phyloP scores from a whole-genome alignment of 768 basidiomycete species.

The Macrolepiota dolichaula region DNA sequence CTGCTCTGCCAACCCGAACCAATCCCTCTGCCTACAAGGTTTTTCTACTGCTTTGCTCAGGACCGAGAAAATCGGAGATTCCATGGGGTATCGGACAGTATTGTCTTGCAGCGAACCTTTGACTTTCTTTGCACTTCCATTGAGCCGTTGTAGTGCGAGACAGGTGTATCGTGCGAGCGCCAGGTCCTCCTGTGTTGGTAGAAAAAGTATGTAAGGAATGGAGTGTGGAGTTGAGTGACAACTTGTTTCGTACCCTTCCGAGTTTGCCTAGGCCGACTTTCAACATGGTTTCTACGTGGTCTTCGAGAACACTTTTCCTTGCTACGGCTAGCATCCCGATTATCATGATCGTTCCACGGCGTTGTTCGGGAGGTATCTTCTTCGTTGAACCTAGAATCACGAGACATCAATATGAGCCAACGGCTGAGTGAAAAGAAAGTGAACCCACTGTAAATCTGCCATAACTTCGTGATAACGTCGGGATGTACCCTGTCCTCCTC shows the following conservation, averaged over 20 bases:
- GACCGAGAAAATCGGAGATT: conserved; percentile 79
- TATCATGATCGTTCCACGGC: conserved; percentile 93
- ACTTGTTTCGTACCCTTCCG: conserved; percentile 63
- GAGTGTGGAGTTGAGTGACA: neutral
- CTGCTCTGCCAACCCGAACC: conserved; percentile 97
- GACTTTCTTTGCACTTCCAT: conserved; percentile 94
- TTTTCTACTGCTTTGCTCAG: conserved; percentile 78
- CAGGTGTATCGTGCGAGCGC: conserved; percentile 92
- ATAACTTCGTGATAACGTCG: conserved; percentile 87
- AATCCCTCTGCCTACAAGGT: conserved; percentile 82
- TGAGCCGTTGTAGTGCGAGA: conserved; percentile 86
- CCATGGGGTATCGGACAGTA: conserved; percentile 82
- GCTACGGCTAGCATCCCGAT: conserved; percentile 96
- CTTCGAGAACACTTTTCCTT: conserved; percentile 66
- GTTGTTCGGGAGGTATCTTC: conserved; percentile 74
- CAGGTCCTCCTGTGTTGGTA: conserved; percentile 62
- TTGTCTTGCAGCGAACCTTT: conserved; percentile 94
- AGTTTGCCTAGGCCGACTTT: conserved; percentile 81
- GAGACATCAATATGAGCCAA: neutral
- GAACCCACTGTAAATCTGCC: conserved; percentile 90
- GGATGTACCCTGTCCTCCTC: conserved; percentile 77
- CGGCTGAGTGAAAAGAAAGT: neutral
- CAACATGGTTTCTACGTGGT: conserved; percentile 81
- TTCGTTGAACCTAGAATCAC: conserved; percentile 59
- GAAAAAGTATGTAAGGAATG: neutral